Base-by-base conservation (phyloP, 164 flowering plant genomes). In the Annona squamosa region DNA sequence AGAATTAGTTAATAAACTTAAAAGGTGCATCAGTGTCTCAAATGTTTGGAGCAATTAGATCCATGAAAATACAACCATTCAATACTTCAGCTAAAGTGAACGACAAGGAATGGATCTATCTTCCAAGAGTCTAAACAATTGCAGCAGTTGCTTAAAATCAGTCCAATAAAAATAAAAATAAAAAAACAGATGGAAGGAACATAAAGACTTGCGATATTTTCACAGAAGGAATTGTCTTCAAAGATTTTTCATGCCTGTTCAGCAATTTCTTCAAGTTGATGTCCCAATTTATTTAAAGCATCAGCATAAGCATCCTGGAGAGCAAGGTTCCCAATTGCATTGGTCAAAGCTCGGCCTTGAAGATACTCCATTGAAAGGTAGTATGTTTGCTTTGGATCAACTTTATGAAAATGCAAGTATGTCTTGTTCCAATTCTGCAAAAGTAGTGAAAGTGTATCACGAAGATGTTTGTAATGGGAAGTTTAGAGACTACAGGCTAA, bases 331-430 rank as follows among this genome's bases (percentile, higher is more conserved):
- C 98, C 99, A 77, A 95, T 82, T 18, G 97, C 97, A 84, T 95
- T 93, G 5, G 93, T 89, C 81, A 95, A 78, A 67, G 98, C 90
- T 77, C 98, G 84, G 41, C 99, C 99, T 81, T 93, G 97, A 74
- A 95, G 94, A 85, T 83, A 95, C 84, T 95, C 99, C 99, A 95
- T 95, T 52, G 99, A 93, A 56, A 95, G 73, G 84, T 95, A 95
- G 77, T 93, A 91, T 41, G 95, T 91, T 78, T 93, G 99, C 83
- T 95, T 95, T 37, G 97, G 98, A 83, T 95, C 88, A 70, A 74
- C 85, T 80, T 89, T 87, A 88, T 95, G 90, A 74, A 82, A 95
- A 74, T 90, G 94, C 46, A 73, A 47, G 74, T 91, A 91, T 5
- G 99, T 95, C 72, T 95, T 97, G 75, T 95, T 93, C 99, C 99